phyloP scores from a whole-genome alignment of 306 rosid species.

The Vigna radiata region DNA sequence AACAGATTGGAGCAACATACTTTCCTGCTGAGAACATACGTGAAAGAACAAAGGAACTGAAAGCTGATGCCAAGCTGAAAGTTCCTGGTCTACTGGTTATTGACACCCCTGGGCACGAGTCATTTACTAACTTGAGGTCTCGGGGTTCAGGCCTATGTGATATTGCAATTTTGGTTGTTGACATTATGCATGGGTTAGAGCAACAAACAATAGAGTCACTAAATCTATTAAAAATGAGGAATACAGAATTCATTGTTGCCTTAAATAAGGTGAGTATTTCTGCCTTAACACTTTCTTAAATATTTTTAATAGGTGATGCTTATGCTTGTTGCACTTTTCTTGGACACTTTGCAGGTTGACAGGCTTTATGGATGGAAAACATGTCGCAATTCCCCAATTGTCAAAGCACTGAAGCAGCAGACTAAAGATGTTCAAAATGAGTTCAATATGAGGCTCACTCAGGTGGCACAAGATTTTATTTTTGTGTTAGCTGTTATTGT shows the following conservation, averaged over 20 bases:
- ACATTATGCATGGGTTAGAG: conserved; percentile 98
- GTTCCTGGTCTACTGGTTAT: conserved; percentile 93
- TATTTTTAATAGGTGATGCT: conserved; percentile 18
- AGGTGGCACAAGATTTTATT: conserved; percentile 54
- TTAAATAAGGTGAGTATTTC: conserved; percentile 72
- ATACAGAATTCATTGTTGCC: conserved; percentile 94
- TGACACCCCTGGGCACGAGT: conserved; percentile 98
- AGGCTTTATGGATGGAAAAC: conserved; percentile 93
- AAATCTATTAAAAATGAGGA: conserved; percentile 91
- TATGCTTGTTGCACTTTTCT: conserved; percentile 24
- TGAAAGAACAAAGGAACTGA: conserved; percentile 90
- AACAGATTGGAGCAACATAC: conserved; percentile 98
- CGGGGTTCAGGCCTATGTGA: conserved; percentile 97
- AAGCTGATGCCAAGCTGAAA: conserved; percentile 94
- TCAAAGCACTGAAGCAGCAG: conserved; percentile 82
- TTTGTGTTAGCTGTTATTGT: conserved; percentile 27
- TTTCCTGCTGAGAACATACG: conserved; percentile 95
- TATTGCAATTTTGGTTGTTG: conserved; percentile 95
- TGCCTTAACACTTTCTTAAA: background rate
- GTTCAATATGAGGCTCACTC: conserved; percentile 79
- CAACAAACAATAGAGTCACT: conserved; percentile 94
- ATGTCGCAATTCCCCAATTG: conserved; percentile 79
- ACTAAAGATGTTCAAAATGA: conserved; percentile 86
- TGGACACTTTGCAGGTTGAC: conserved; percentile 69
- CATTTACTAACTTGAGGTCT: conserved; percentile 86